Percentiles rank a stretch among this genome's conserved stretches.
Evolutionary conservation across 176 grass and related monocot species (phyloP).

Genomic region (Aegilops speltoides): DNA sequence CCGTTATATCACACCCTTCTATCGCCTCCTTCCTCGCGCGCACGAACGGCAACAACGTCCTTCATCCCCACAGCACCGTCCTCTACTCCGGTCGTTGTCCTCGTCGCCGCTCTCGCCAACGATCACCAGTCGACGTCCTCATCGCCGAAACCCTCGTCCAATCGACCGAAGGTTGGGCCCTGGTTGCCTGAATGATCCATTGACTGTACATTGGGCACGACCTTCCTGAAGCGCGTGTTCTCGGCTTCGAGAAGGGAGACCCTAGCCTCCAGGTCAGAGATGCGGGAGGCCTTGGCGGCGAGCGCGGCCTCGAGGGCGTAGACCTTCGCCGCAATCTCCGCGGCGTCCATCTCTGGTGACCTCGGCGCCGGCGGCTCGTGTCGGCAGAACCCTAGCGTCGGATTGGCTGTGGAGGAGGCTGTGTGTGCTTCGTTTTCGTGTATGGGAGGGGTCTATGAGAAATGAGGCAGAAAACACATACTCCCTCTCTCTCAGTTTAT

Average conservation of each 20-base stretch:
- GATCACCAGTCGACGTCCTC: not conserved
- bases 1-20: too few relatives aligned
- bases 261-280: constrained; percentile 42
- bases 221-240: constrained; percentile 34
- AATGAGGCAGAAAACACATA: too few relatives aligned
- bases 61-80: too few relatives aligned
- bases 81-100: too few relatives aligned
- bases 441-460: too few relatives aligned
- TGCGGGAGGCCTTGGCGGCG: constrained; percentile 20
- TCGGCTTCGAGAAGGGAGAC: constrained; percentile 46
- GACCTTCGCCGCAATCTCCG: not conserved
- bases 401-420: not conserved
- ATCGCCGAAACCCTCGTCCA: not conserved
- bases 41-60: too few relatives aligned
- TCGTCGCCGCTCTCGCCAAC: constrained; percentile 20
- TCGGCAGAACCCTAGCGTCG: not conserved
- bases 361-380: not conserved
- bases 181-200: not conserved
- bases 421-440: too few relatives aligned
- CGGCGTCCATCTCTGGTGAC: not conserved
- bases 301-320: constrained; percentile 27
- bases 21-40: too few relatives aligned
- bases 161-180: not conserved
- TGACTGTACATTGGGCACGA: not conserved
- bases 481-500: too few relatives aligned